These are phyloP conservation scores for Calonectria pauciramosa DNA, from an alignment of 2,329 filamentous ascomycete species.

Conservation along the genomic window DNA sequence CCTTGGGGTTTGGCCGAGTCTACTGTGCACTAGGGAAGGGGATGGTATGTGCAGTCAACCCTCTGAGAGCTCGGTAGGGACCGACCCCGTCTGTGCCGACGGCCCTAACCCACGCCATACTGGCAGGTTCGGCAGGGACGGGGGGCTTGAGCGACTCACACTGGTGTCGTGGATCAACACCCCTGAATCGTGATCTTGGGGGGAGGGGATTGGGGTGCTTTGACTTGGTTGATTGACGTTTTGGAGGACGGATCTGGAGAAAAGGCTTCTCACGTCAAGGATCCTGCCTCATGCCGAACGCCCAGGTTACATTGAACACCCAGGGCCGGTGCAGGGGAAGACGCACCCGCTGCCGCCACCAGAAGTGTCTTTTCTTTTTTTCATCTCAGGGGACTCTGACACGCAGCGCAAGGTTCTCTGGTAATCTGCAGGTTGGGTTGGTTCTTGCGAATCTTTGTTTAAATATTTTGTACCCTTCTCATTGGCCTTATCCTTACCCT, in stretches of 20 bases:
- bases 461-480: not conserved
- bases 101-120: not conserved
- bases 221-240: not conserved
- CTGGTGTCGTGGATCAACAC: conserved; percentile 14
- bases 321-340: conserved; percentile 3
- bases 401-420: conserved; percentile 12
- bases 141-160: conserved; percentile 15
- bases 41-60: conserved; percentile 6
- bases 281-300: conserved; percentile 5
- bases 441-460: not conserved
- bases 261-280: not conserved
- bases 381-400: not conserved
- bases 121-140: not conserved
- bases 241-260: not conserved
- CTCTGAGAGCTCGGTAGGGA: not conserved
- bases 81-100: not conserved
- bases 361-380: not conserved
- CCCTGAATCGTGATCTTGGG: conserved; percentile 24
- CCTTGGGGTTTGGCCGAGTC: conserved; percentile 17
- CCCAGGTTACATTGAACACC: conserved; percentile 4
- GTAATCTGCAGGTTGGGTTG: not conserved
- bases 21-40: conserved; percentile 1
- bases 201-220: not conserved
- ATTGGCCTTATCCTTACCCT: not conserved
- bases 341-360: conserved; percentile 2